phyloP scores from a whole-genome alignment of 352 stramenopile species.

The Phytophthora kernoviae region DNA sequence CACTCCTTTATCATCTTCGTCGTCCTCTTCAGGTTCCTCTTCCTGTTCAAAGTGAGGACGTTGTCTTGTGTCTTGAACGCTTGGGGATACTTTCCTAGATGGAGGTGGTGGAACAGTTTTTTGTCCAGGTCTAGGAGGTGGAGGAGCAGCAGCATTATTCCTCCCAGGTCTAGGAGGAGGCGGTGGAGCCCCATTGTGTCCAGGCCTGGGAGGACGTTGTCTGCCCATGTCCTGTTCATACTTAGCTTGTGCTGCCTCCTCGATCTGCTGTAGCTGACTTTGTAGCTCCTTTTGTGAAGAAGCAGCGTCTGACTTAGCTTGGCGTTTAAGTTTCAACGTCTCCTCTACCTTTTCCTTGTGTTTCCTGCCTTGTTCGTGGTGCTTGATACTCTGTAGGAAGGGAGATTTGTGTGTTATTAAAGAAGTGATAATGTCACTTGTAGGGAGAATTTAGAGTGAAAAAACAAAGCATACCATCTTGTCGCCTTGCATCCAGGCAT shows the following conservation, averaged over 20 bases:
- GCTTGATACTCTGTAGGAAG: conserved; percentile 66
- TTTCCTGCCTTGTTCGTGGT: conserved; percentile 77
- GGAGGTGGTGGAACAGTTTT: conserved; percentile 8
- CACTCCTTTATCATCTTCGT: conserved; percentile 72
- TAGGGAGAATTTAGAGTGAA: too few species aligned
- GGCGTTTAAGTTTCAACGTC: conserved; percentile 73
- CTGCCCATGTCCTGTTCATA: conserved; percentile 60
- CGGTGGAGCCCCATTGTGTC: neutral
- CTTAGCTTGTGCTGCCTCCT: conserved; percentile 61
- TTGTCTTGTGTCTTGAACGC: conserved; percentile 4
- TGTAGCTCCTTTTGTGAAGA: conserved; percentile 63
- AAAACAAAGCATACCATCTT: conserved; percentile 54
- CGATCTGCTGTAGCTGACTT: conserved; percentile 75
- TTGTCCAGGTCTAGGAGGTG: conserved; percentile 5
- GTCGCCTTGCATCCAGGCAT: conserved; percentile 87
- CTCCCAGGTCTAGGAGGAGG: neutral
- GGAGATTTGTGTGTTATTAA: neutral
- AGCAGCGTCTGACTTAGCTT: conserved; percentile 64
- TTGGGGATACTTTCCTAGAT: conserved; percentile 1
- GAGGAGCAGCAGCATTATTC: neutral
- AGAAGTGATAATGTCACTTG: neutral
- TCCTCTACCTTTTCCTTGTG: conserved; percentile 83
- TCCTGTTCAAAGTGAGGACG: conserved; percentile 10
- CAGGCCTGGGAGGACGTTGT: neutral
- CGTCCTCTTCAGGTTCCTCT: conserved; percentile 33